Conservation (phyloP, 768 basidiomycete species). For the Gloeophyllum trabeum region DNA sequence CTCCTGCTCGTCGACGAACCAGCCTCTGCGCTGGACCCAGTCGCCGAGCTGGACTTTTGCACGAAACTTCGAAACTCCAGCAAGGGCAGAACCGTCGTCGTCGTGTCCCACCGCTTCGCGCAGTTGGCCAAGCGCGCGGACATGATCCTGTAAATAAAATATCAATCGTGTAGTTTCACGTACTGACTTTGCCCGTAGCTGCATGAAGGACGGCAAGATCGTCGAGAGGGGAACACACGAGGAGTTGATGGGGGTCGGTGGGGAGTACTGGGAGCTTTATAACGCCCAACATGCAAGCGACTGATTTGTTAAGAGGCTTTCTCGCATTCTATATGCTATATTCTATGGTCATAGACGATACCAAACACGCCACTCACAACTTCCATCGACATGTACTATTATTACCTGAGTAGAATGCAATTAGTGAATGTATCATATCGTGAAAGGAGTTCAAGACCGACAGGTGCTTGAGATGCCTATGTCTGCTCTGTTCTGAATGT, state of each 20-base stretch:
- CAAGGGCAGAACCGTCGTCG: conserved; percentile 7
- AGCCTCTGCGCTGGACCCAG: conserved; percentile 14
- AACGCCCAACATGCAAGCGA: conserved; percentile 14
- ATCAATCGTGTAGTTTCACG: not conserved
- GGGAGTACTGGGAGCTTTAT: conserved; percentile 22
- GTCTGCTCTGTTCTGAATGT: no score
- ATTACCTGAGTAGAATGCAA: no score
- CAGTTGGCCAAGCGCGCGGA: conserved; percentile 3
- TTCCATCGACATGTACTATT: no score
- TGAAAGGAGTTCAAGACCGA: no score
- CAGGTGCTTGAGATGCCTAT: no score
- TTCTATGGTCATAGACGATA: no score
- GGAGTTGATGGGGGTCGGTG: conserved; percentile 16
- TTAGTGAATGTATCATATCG: no score
- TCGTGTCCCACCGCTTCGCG: conserved; percentile 4
- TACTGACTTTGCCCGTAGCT: conserved; percentile 11
- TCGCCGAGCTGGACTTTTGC: conserved; percentile 11
- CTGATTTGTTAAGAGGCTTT: no score
- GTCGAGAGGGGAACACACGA: conserved; percentile 22
- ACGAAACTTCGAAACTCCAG: conserved; percentile 2
- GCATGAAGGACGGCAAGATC: conserved; percentile 20
- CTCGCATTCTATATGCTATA: no score
- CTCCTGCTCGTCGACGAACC: conserved; percentile 14
- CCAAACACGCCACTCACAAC: no score
- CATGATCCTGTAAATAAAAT: not conserved